Evolutionary conservation across 2,329 filamentous ascomycete genomes (phyloP).

Genomic region (Leptographium procerum): DNA sequence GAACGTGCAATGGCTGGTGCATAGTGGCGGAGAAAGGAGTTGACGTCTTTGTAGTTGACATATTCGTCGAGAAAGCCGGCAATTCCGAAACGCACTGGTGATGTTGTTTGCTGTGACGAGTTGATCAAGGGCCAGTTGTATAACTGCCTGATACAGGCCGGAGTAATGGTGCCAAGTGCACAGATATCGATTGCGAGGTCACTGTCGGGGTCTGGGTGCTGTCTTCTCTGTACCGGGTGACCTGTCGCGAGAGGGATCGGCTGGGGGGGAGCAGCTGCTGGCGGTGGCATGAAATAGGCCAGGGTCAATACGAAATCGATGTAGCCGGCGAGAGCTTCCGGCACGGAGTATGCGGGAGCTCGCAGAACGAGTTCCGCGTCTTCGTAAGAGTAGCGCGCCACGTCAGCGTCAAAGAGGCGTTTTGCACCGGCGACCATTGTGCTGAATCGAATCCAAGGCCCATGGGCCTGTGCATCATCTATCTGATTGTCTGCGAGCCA

Average conservation of each 20-base stretch:
- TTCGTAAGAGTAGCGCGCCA: constrained; percentile 30
- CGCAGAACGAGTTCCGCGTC: constrained; percentile 26
- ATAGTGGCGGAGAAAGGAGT: constrained; percentile 19
- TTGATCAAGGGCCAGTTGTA: constrained; percentile 28
- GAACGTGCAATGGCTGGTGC: not conserved
- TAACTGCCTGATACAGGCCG: constrained; percentile 29
- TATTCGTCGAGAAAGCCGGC: constrained; percentile 39
- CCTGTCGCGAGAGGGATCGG: not conserved
- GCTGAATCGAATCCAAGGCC: constrained; percentile 31
- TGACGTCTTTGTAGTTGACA: constrained; percentile 30
- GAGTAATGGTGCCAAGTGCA: constrained; percentile 14
- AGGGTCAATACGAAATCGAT: constrained; percentile 38
- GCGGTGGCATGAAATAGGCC: constrained; percentile 35
- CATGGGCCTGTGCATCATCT: constrained; percentile 19
- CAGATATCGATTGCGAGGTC: not conserved
- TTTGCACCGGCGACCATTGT: constrained; percentile 28
- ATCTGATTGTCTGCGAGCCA: constrained; percentile 32
- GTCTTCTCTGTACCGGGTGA: not conserved
- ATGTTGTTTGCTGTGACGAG: constrained; percentile 8
- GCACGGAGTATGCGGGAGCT: constrained; percentile 32
- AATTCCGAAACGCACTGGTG: constrained; percentile 30
- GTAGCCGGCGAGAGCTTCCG: constrained; percentile 23
- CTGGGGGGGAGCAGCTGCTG: not conserved
- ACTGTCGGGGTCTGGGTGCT: not conserved
- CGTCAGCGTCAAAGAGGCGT: constrained; percentile 27